Percentiles rank a stretch among this genome's conserved stretches.
Evolutionary conservation across 2,329 filamentous ascomycete genomes (phyloP).

Genomic region (Ceratocystis destructans): DNA sequence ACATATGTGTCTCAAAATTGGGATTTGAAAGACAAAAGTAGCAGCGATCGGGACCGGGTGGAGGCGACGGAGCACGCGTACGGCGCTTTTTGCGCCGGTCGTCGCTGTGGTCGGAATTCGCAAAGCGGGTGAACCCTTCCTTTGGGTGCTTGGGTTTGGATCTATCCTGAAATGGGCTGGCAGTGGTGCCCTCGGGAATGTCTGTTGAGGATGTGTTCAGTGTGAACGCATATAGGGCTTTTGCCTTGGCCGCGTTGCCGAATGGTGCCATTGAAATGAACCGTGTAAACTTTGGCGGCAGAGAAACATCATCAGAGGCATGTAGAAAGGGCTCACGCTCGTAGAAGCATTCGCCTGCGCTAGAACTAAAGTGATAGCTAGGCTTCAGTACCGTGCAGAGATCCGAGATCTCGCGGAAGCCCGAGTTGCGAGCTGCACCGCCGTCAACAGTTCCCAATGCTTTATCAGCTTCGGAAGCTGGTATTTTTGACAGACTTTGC

Average conservation of each 20-base stretch:
- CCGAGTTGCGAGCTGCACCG: conserved; percentile 20
- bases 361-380: conserved; percentile 76
- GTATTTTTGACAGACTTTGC: conserved; percentile 51
- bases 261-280: conserved; percentile 81
- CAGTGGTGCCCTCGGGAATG: conserved; percentile 57
- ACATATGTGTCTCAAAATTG: conserved; percentile 70
- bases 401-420: conserved; percentile 59
- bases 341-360: conserved; percentile 54
- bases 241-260: conserved; percentile 63
- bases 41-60: conserved; percentile 62
- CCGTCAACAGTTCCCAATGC: background rate
- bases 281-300: conserved; percentile 45
- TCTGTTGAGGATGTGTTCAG: conserved; percentile 33
- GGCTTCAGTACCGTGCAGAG: conserved; percentile 69
- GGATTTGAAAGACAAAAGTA: conserved; percentile 94
- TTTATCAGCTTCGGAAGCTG: conserved; percentile 27
- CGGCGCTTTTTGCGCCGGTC: conserved; percentile 34
- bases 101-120: conserved; percentile 30
- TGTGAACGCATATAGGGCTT: conserved; percentile 65
- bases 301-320: conserved; percentile 33
- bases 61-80: conserved; percentile 37
- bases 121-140: conserved; percentile 23
- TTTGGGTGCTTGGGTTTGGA: background rate
- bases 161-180: conserved; percentile 48
- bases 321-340: conserved; percentile 86